Conservation (phyloP, 2,329 filamentous ascomycete genomes). For the Neofusicoccum laricinum region DNA sequence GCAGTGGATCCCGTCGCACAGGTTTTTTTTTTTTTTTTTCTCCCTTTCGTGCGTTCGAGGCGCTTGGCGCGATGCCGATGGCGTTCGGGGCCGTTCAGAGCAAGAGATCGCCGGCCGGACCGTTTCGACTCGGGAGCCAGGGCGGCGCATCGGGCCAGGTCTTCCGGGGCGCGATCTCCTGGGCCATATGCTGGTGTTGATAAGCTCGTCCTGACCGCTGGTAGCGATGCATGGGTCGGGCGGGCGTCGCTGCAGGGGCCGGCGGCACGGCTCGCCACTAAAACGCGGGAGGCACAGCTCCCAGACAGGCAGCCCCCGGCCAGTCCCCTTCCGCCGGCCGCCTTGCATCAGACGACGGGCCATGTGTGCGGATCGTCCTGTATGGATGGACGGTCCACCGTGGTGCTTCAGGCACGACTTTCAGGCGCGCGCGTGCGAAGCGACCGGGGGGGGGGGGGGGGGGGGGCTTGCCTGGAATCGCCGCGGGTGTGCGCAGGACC, state of each 20-base stretch:
- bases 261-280: conserved; percentile 1
- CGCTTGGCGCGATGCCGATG: not conserved
- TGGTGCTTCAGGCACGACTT: no score
- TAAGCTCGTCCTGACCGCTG: conserved; percentile 9
- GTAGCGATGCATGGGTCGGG: not conserved
- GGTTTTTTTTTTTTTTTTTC: not conserved
- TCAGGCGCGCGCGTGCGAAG: not conserved
- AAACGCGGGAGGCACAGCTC: not conserved
- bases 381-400: no score
- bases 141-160: not conserved
- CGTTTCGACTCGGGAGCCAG: not conserved
- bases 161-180: not conserved
- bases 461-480: not conserved
- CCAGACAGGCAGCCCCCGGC: no score
- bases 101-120: not conserved
- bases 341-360: no score
- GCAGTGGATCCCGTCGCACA: no score
- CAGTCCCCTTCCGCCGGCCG: no score
- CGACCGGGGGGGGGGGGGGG: not conserved
- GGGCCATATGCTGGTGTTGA: not conserved
- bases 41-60: not conserved
- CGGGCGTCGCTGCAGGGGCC: conserved; percentile 6
- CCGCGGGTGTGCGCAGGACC: not conserved
- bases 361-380: no score
- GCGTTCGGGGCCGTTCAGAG: not conserved